Conservation (phyloP, 2,329 filamentous ascomycete genomes). For the Microcera coccophila region DNA sequence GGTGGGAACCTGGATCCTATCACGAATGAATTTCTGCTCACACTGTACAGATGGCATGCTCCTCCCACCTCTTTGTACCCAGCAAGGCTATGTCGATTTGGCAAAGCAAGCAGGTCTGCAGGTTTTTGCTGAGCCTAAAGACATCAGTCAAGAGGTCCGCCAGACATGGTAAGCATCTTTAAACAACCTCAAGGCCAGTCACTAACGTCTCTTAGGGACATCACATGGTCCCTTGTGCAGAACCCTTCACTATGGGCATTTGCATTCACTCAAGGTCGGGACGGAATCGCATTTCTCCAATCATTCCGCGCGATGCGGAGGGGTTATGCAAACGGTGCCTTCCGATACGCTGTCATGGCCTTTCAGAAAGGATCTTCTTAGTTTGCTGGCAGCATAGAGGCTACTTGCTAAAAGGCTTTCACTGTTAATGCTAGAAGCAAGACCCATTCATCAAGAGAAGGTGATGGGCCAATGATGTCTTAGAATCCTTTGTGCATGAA, state of each 20-base stretch:
- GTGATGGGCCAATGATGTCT: too few relatives aligned
- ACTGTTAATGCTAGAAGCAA: too few relatives aligned
- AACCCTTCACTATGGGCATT: conserved; percentile 59
- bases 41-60: conserved; percentile 52
- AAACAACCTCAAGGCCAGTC: not conserved
- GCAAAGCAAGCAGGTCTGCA: conserved; percentile 47
- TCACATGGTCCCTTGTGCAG: conserved; percentile 58
- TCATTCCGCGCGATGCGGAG: conserved; percentile 59
- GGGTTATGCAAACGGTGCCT: conserved; percentile 55
- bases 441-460: too few relatives aligned
- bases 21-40: not conserved
- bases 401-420: too few relatives aligned
- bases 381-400: too few relatives aligned
- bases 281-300: conserved; percentile 58
- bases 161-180: conserved; percentile 51
- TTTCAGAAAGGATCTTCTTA: conserved; percentile 42
- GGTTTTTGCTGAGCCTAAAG: conserved; percentile 45
- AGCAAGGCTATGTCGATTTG: conserved; percentile 49
- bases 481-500: too few relatives aligned
- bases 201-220: conserved; percentile 44
- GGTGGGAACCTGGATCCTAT: conserved; percentile 29
- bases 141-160: conserved; percentile 55
- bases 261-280: conserved; percentile 56
- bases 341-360: conserved; percentile 56
- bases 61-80: conserved; percentile 53